Percentiles rank a stretch among this genome's conserved stretches.
phyloP scores from a whole-genome alignment of 2,329 filamentous ascomycete genomes.

The Berkeleyomyces rouxiae region DNA sequence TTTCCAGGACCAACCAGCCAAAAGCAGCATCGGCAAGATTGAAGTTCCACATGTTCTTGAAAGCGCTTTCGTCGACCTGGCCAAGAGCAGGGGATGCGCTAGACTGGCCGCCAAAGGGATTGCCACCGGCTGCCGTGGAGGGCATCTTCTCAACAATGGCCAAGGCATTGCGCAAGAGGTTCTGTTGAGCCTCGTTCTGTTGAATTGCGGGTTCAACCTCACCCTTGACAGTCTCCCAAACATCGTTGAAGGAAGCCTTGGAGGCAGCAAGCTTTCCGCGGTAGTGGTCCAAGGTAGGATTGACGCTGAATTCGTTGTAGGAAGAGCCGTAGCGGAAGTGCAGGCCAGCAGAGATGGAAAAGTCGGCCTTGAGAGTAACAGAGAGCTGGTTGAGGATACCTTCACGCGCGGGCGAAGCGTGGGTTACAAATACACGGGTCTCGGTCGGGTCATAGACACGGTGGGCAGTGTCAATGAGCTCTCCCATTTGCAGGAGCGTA shows the following conservation, averaged over 20 bases:
- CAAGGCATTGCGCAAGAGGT: slow-evolving; percentile 75
- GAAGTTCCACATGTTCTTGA: slow-evolving; percentile 99
- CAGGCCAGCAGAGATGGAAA: slow-evolving; percentile 90
- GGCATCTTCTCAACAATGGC: slow-evolving; percentile 98
- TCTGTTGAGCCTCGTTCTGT: slow-evolving; percentile 87
- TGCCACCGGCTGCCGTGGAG: slow-evolving; percentile 80
- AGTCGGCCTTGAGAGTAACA: slow-evolving; percentile 92
- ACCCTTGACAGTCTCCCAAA: slow-evolving; percentile 95
- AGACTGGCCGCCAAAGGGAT: slow-evolving; percentile 82
- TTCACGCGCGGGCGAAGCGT: slow-evolving; percentile 90
- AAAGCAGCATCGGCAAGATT: slow-evolving; percentile 95
- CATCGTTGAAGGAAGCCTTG: slow-evolving; percentile 96
- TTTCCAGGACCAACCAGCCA: slow-evolving; percentile 84
- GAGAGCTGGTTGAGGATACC: slow-evolving; percentile 95
- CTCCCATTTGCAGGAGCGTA: slow-evolving; percentile 91
- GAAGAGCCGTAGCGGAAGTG: slow-evolving; percentile 98
- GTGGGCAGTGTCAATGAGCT: slow-evolving; percentile 93
- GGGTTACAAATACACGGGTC: slow-evolving; percentile 89
- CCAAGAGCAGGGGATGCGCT: slow-evolving; percentile 57
- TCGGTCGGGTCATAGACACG: slow-evolving; percentile 97
- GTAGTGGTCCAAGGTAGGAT: slow-evolving; percentile 94
- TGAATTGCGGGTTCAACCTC: slow-evolving; percentile 91
- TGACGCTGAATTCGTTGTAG: slow-evolving; percentile 99
- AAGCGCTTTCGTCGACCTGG: slow-evolving; percentile 92
- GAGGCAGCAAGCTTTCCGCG: slow-evolving; percentile 95